Evolutionary conservation across 108 stramenopile genomes (phyloP), one percentile per base, ranked within the genome.

Genomic region (Hondaea fermentalgiana): DNA sequence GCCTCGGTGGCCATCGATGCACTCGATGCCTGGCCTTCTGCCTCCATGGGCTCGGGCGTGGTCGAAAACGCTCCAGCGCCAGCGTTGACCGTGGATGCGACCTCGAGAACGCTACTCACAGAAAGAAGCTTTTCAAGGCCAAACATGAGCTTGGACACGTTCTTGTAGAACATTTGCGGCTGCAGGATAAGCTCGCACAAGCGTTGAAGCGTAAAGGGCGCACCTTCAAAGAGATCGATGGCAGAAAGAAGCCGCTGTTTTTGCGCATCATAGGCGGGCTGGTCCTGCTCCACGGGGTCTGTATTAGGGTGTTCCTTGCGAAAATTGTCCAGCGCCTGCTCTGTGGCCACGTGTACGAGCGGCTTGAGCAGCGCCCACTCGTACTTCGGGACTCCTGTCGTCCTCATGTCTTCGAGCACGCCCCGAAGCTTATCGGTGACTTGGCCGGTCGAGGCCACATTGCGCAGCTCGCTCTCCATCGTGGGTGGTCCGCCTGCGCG

Each of bases 71-170:
- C 2, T 23, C n/a, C 21, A 19, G n/a, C 21, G n/a, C 21, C 19
- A 3, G 59, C 59, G 19, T 19, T n/a, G 59, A 59, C 59, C 19
- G 4, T 12, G 21, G 8, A 17, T 6, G 76, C 45, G 51, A 83
- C 76, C 51, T 83, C 76, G n/a, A 83, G 76, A 1, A 83, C 76
- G 76, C 76, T 83, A 45, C 76, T 83, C 1, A 83, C 76, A 8
- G 76, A 83, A 12, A 83, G 76, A 2, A 83, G 76, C 76, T 83
- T 83, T 45, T 83, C 76, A 17, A 83, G 51, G 49, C 76, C 76
- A 23, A 83, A 83, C 49, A 83, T 53, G 45, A 83, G 76, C 51
- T 83, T 83, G 76, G 49, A 14, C 49, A 83, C 76, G 76, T 28
- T 83, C 23, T 23, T 53, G 76, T 83, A 83, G 23, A 25, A 83